Percentiles rank a stretch among this genome's conserved stretches.
These are phyloP conservation scores for Coemansia sp. DNA, from an alignment of 192 early-diverging fungal genomes.

Conservation along the genomic window DNA sequence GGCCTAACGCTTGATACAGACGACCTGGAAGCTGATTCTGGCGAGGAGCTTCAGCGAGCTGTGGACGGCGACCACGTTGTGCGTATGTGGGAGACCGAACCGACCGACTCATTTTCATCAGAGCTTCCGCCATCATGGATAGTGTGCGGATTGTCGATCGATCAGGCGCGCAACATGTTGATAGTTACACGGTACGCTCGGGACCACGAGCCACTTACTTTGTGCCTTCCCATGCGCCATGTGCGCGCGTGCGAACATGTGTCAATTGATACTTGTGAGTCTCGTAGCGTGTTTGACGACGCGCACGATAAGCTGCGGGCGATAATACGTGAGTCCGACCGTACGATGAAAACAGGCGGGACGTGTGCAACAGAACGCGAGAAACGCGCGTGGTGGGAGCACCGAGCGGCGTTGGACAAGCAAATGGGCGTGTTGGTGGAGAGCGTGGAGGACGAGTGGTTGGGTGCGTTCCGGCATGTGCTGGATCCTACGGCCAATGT, in stretches of 20 bases:
- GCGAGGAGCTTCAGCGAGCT: not conserved
- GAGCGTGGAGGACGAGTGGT: slow-evolving; percentile 75
- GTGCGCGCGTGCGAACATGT: not conserved
- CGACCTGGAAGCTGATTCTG: no score
- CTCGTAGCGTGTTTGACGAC: slow-evolving; percentile 52
- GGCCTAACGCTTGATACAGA: no score
- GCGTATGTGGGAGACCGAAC: slow-evolving; percentile 14
- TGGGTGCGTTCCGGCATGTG: slow-evolving; percentile 71
- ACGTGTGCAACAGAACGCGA: slow-evolving; percentile 57
- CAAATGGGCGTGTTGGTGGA: slow-evolving; percentile 62
- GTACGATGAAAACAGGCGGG: slow-evolving; percentile 59
- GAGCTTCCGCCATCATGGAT: slow-evolving; percentile 66
- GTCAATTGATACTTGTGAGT: no score
- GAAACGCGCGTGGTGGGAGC: slow-evolving; percentile 81
- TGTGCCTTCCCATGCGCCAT: slow-evolving; percentile 70
- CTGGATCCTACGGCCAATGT: slow-evolving; percentile 14
- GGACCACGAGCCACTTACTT: slow-evolving; percentile 54
- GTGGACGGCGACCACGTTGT: slow-evolving; percentile 24
- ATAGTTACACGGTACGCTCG: slow-evolving; percentile 65
- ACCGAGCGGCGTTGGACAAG: slow-evolving; percentile 66
- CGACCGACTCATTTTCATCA: not conserved
- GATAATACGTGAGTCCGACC: slow-evolving; percentile 68
- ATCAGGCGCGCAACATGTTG: slow-evolving; percentile 61
- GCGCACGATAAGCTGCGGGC: slow-evolving; percentile 49
- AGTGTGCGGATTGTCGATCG: slow-evolving; percentile 76